These are phyloP conservation scores for Acacia pycnantha DNA, from an alignment of 331 rosid species.

Conservation along the genomic window DNA sequence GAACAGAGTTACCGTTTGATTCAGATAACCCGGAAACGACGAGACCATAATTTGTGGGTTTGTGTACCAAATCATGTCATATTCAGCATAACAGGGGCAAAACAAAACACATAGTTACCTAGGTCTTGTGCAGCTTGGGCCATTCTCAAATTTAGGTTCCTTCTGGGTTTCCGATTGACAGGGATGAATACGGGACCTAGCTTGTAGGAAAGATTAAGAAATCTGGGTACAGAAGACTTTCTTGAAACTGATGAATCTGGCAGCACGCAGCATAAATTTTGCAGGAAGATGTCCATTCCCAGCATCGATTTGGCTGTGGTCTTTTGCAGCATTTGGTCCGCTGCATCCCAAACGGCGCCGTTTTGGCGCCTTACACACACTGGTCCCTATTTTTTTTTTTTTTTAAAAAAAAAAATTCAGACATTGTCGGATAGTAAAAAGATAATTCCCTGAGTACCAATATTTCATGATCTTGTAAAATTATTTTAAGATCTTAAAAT, in stretches of 20 bases:
- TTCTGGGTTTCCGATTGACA: slow-evolving; percentile 19
- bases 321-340: too few species aligned
- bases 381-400: too few species aligned
- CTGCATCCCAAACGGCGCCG: too few species aligned
- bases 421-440: too few species aligned
- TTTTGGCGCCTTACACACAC: too few species aligned
- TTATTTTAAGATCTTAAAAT: too few species aligned
- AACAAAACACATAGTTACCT: slow-evolving; percentile 34
- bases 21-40: not conserved
- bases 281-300: not conserved
- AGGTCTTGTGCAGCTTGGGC: slow-evolving; percentile 53
- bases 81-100: not conserved
- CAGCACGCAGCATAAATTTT: not conserved
- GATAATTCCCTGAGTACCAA: too few species aligned
- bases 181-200: slow-evolving; percentile 10
- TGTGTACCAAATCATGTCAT: not conserved
- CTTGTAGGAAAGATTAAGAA: not conserved
- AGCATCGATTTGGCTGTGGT: too few species aligned
- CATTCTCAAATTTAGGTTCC: slow-evolving; percentile 50
- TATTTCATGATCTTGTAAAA: too few species aligned
- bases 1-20: not conserved
- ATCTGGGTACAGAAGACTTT: not conserved
- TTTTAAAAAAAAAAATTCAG: too few species aligned
- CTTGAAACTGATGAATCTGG: not conserved
- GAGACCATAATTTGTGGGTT: not conserved